Conservation (phyloP, 2,329 filamentous ascomycete genomes). For the Pestalotiopsis sp. region DNA sequence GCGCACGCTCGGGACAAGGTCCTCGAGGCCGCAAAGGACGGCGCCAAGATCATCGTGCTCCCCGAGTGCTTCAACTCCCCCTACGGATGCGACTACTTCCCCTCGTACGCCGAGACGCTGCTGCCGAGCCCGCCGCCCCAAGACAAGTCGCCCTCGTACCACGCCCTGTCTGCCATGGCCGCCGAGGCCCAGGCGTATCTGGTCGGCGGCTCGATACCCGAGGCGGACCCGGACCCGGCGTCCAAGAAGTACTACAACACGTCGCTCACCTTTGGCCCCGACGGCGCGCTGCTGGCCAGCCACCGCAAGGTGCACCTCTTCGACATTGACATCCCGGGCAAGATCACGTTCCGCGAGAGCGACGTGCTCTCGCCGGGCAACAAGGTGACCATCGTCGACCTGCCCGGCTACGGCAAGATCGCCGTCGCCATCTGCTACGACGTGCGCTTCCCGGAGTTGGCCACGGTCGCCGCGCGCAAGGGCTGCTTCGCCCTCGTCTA, state of each 20-base stretch:
- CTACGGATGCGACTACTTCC: constrained; percentile 89
- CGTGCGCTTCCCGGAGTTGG: constrained; percentile 92
- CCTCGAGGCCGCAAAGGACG: constrained; percentile 72
- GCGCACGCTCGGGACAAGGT: constrained; percentile 79
- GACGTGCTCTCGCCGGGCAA: constrained; percentile 87
- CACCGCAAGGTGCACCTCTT: constrained; percentile 97
- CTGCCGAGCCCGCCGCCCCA: constrained; percentile 70
- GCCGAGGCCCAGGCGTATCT: constrained; percentile 78
- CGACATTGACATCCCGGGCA: constrained; percentile 95
- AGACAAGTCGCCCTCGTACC: constrained; percentile 78
- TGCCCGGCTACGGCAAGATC: constrained; percentile 86
- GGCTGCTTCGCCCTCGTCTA: constrained; percentile 90
- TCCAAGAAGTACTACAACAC: constrained; percentile 86
- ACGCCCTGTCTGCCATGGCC: constrained; percentile 80
- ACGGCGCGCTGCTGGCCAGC: constrained; percentile 77
- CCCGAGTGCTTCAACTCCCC: constrained; percentile 99
- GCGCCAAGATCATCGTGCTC: constrained; percentile 85
- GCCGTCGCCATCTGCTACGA: constrained; percentile 97
- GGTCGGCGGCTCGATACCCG: constrained; percentile 90
- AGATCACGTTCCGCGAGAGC: constrained; percentile 88
- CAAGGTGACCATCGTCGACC: constrained; percentile 80
- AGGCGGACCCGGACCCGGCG: constrained; percentile 58
- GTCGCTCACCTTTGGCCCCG: constrained; percentile 77
- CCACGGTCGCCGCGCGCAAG: constrained; percentile 81
- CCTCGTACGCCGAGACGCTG: constrained; percentile 89